Conservation (phyloP, 2,329 filamentous ascomycete genomes). For the Fusarium coffeatum region DNA sequence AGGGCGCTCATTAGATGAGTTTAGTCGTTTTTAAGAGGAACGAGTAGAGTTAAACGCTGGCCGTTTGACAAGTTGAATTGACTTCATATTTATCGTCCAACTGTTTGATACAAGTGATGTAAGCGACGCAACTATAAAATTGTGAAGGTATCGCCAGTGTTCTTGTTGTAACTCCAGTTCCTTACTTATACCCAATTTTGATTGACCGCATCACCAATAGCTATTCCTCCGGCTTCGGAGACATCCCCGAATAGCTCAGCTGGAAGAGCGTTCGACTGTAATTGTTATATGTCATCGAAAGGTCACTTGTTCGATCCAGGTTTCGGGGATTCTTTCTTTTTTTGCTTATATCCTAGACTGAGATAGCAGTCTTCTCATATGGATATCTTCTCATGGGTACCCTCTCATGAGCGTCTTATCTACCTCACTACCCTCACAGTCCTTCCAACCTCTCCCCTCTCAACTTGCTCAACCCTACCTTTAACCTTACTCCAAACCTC, state of each 20-base stretch:
- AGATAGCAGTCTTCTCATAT: not conserved
- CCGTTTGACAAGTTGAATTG: not conserved
- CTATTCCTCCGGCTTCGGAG: conserved; percentile 1
- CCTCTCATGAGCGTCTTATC: not conserved
- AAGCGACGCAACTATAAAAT: not conserved
- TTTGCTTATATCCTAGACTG: not conserved
- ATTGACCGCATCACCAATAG: not conserved
- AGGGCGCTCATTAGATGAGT: not conserved
- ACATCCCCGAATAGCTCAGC: conserved; percentile 45
- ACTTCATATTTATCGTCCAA: not conserved
- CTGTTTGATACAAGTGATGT: not conserved
- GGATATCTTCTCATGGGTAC: not conserved
- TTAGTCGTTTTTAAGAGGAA: not conserved
- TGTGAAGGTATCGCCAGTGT: not conserved
- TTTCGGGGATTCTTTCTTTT: conserved; percentile 39
- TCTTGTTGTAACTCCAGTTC: not conserved
- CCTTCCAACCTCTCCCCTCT: conserved; percentile 61
- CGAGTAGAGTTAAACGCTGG: not conserved
- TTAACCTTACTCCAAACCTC: conserved; percentile 65
- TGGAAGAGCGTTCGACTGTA: conserved; percentile 29
- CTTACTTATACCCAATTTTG: not conserved
- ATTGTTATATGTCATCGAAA: conserved; percentile 1
- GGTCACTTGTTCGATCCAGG: conserved; percentile 8
- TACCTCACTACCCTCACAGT: conserved; percentile 54
- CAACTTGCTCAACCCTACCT: conserved; percentile 61